Conservation (phyloP, 139 green algal genomes). For the Tetradesmus obliquus region DNA sequence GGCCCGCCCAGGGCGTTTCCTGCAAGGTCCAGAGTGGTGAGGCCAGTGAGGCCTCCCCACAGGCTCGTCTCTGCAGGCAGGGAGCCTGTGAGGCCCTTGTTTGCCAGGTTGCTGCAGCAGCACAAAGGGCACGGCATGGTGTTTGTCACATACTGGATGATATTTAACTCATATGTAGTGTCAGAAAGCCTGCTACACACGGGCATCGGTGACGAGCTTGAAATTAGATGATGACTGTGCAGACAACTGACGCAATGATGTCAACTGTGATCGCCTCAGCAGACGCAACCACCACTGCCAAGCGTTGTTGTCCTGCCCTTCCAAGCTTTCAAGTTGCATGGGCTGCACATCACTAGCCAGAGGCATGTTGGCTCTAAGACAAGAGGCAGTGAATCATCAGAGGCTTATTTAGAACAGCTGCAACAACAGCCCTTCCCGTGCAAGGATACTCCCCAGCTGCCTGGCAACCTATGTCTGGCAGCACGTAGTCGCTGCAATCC, state of each 20-base stretch:
- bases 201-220: no score
- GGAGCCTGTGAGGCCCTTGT: slow-evolving; percentile 13
- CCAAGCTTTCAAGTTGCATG: no score
- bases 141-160: background rate
- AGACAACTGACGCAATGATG: no score
- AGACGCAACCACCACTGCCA: no score
- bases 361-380: no score
- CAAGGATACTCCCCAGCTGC: background rate
- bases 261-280: background rate
- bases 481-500: background rate
- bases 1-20: slow-evolving; percentile 17
- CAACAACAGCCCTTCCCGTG: background rate
- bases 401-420: background rate
- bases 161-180: no score
- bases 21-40: slow-evolving; percentile 24
- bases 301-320: no score
- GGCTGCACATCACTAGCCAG: no score
- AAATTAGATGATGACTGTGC: no score
- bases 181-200: no score
- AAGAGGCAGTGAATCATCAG: no score
- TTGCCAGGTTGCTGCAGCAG: slow-evolving; percentile 26
- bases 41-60: slow-evolving; percentile 21
- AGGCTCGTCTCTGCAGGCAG: slow-evolving; percentile 22
- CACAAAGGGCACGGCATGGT: background rate
- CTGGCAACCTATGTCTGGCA: background rate